Percentiles rank a stretch among this genome's conserved stretches.
Evolutionary conservation across 345 rosid genomes (phyloP).

Genomic region (Populus pruinosa): DNA sequence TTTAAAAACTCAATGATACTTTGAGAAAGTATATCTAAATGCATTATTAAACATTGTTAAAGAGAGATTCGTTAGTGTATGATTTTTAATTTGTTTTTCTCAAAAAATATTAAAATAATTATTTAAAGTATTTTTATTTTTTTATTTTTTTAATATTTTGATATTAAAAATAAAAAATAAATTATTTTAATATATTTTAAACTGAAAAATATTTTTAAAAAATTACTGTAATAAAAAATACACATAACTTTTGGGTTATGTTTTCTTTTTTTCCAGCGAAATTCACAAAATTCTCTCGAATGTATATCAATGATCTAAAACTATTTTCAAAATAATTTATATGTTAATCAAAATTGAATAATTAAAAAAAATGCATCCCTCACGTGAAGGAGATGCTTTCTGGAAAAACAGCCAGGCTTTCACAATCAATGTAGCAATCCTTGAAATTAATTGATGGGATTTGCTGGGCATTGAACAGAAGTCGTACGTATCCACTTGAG

Average conservation of each 20-base stretch:
- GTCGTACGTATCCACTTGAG: slow-evolving; percentile 11
- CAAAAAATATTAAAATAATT: too few species aligned
- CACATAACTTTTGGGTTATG: too few species aligned
- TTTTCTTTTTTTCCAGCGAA: not conserved
- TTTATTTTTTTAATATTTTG: not conserved
- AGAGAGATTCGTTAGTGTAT: not conserved
- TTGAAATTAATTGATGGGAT: slow-evolving; percentile 33
- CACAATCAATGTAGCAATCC: slow-evolving; percentile 18
- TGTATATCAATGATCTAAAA: not conserved
- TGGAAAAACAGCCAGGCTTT: not conserved
- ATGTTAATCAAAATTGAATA: too few species aligned
- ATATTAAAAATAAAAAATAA: not conserved
- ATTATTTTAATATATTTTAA: slow-evolving; percentile 14
- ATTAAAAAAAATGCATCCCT: not conserved
- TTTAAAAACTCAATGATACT: too few species aligned
- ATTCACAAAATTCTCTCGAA: not conserved
- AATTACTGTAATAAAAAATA: too few species aligned
- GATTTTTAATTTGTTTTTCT: not conserved
- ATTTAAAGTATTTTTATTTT: too few species aligned
- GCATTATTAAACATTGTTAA: too few species aligned
- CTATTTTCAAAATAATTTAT: not conserved
- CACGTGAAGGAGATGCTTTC: not conserved
- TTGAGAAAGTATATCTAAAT: too few species aligned
- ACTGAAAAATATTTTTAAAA: not conserved
- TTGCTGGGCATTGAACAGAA: slow-evolving; percentile 14